Base-by-base conservation (phyloP, 2,329 filamentous ascomycete species). In the Aciculosporium take region DNA sequence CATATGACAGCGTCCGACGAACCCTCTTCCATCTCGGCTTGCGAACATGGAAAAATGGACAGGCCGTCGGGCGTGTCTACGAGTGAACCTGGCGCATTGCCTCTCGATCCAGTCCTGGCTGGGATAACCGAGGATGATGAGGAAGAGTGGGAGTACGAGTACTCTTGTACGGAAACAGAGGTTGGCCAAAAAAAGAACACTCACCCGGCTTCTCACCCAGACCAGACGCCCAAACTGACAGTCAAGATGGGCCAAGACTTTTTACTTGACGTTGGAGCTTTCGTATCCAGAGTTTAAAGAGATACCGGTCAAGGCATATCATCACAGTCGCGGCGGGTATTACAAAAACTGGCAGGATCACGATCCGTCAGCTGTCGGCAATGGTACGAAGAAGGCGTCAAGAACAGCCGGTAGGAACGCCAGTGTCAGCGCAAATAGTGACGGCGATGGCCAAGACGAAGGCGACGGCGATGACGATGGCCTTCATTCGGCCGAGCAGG, bases 61-160 rank as follows among this genome's bases (percentile, higher is more conserved):
- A 37, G 30, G 32, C 36, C 17, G 37, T 6, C 42, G 8, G 35
- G 30, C 10, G 36, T n/a, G 4, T 36, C 41, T 15, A 32, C 37
- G 17, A 47, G 56, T 12, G 47, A 48, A 32, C 48, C 57, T 3
- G 57, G 52, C 8, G 52, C 52, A 7, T 39, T 61, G 33, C 37
- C 43, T 7, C 37, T 61, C 23, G 53, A 61, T 25, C 51, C 56
- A 35, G 39, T 53, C 12, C 25, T 56, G 23, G 39, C 48, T n/a
- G 49, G 56, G 29, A 42, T 55, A 13, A 43, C 48, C 20, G 45
- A 46, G 8, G 62, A 65, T 23, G 68, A 67, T 5, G 64, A 76
- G 45, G 72, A 79, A 37, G 74, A 78, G 39, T 81, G 74, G 74
- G 76, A 81, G 51, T 80, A 79, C 48, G 76, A 81, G 49, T 81